Percentiles rank a stretch among this genome's conserved stretches.
Evolutionary conservation across 2,329 filamentous ascomycete species (phyloP).

Genomic region (Penicillium digitatum): DNA sequence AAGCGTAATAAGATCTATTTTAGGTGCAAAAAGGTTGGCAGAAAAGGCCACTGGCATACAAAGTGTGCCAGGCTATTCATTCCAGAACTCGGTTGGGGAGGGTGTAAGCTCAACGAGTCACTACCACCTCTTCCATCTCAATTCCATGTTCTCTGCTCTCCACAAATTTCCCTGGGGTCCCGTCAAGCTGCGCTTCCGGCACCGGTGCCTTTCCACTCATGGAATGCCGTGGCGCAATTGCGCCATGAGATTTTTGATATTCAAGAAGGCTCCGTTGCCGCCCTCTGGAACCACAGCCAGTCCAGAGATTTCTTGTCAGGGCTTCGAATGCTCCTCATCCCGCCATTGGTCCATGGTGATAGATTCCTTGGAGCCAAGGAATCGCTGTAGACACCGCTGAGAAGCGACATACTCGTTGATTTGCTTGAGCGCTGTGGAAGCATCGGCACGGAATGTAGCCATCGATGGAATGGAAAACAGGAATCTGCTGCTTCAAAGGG

Average conservation of each 20-base stretch:
- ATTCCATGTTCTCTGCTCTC: conserved; percentile 8
- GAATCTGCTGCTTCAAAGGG: conserved; percentile 68
- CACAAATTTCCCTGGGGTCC: conserved; percentile 53
- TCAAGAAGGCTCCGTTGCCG: conserved; percentile 59
- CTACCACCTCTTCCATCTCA: too few relatives aligned
- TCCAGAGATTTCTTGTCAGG: conserved; percentile 57
- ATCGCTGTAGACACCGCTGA: conserved; percentile 43
- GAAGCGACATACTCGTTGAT: conserved; percentile 59
- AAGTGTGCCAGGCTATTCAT: too few relatives aligned
- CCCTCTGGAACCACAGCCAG: conserved; percentile 51
- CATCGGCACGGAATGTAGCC: conserved; percentile 64
- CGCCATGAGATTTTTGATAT: conserved; percentile 55
- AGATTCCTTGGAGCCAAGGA: conserved; percentile 42
- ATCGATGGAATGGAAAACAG: conserved; percentile 63
- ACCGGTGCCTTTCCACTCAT: conserved; percentile 56
- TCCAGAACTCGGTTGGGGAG: too few relatives aligned
- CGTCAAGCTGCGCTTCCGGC: conserved; percentile 58
- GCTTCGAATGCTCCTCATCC: conserved; percentile 55
- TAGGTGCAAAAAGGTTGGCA: too few relatives aligned
- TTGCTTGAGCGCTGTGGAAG: conserved; percentile 63
- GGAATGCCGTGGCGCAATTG: conserved; percentile 57
- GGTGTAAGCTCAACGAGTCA: too few relatives aligned
- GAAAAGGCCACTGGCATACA: too few relatives aligned
- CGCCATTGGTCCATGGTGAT: conserved; percentile 53
- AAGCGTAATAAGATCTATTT: too few relatives aligned